Base-by-base conservation (phyloP, 805 yeast species). In the Kregervanrija delftensis region DNA sequence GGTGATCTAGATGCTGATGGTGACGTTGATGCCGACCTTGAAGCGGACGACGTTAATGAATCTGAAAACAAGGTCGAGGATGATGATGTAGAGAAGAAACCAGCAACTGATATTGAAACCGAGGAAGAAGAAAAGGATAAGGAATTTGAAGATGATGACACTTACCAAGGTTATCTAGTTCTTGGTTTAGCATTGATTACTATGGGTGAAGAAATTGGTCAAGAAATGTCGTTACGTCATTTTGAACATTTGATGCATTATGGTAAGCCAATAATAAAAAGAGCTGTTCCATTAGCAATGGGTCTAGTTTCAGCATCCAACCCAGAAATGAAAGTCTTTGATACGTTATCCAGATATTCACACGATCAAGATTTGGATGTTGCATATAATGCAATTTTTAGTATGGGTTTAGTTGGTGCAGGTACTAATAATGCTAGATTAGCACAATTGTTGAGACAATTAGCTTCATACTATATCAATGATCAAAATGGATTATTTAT, bases 341-440 rank as follows among this genome's bases (percentile, higher is more conserved):
- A 93, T 64, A 90, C 98, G 0, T 73, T 93, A 52, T 90, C 98
- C 4, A 79, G 99, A 63, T 89, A 87, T 68, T 88, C 98, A 8
- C 99, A 93, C 66, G 99, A 93, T 60, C 82, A 87, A 45, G 97
- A 93, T 64, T 69, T 86, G 55, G 95, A 87, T 59, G 96, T 93
- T 44, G 96, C 98, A 6, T 83, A 83, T 63, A 93, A 90, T 61
- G 89, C 99, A 15, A 89, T 93, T 51, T 91, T 87, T 58, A 82
- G 96, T 37, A 90, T 93, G 98, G 99, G 99, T 44, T 69, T 93
- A 50, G 95, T 91, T 55, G 99, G 99, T 62, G 93, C 98, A 15
- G 99, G 99, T 67, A 93, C 99, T 30, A 91, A 93, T 67, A 93
- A 93, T 63, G 99, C 99, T 8, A 84, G 99, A 69, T 74, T 93